phyloP scores from a whole-genome alignment of 106 monocot genomes.

The Xerophyta viscosa region DNA sequence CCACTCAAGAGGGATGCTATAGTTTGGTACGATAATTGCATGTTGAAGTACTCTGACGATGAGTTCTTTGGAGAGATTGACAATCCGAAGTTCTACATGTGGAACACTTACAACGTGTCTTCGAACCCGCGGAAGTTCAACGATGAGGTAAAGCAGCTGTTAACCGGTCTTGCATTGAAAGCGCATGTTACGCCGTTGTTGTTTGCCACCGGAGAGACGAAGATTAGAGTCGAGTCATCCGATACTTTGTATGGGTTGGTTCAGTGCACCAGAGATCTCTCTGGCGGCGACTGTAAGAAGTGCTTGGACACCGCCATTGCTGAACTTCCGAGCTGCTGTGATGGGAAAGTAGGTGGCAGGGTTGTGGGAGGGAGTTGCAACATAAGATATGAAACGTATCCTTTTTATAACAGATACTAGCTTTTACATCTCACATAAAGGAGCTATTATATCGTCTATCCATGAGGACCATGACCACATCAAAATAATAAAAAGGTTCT shows the following conservation, averaged over 20 bases:
- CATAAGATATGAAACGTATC: neutral
- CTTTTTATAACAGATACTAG: neutral
- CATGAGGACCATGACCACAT: too few relatives aligned
- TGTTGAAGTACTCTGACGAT: too few relatives aligned
- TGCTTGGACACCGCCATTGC: neutral
- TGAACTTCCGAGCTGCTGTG: neutral
- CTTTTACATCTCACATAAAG: too few relatives aligned
- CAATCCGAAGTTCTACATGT: too few relatives aligned
- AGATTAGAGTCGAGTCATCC: neutral
- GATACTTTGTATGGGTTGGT: slow-evolving; percentile 16
- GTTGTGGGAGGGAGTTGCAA: neutral
- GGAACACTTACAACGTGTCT: too few relatives aligned
- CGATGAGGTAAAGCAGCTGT: neutral
- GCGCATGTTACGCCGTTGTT: neutral
- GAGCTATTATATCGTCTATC: too few relatives aligned
- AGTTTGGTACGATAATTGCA: too few relatives aligned
- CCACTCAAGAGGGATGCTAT: too few relatives aligned
- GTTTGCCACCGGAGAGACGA: slow-evolving; percentile 6
- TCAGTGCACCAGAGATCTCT: slow-evolving; percentile 24
- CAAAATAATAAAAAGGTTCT: too few relatives aligned
- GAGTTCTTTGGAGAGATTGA: too few relatives aligned
- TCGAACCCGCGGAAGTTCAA: neutral
- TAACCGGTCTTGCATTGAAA: neutral
- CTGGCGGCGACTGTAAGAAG: neutral
- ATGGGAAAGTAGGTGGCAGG: neutral